Evolutionary conservation across 139 green algal species (phyloP).

Genomic region (Haematococcus lacustris): DNA sequence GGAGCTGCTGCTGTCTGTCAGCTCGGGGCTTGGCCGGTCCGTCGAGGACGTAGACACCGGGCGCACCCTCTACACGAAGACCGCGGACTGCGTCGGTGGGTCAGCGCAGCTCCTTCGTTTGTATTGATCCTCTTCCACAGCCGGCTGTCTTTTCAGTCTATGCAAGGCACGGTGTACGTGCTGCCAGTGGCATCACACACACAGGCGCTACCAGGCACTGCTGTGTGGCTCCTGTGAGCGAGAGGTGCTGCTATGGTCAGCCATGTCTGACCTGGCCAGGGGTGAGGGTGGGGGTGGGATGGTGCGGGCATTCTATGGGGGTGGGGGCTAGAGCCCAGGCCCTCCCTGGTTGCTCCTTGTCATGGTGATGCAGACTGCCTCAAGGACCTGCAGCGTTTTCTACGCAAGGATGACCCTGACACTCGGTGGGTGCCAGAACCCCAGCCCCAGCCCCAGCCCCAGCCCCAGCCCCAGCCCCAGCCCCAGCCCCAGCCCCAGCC

Average conservation of each 20-base stretch:
- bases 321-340: too few relatives aligned
- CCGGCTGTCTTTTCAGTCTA: not conserved
- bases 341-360: too few relatives aligned
- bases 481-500: too few relatives aligned
- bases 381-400: conserved; percentile 82
- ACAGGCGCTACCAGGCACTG: too few relatives aligned
- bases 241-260: too few relatives aligned
- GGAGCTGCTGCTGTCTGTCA: conserved; percentile 73
- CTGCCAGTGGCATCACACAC: too few relatives aligned
- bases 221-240: too few relatives aligned
- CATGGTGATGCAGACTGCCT: conserved; percentile 62
- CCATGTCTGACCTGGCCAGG: too few relatives aligned
- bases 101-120: not conserved
- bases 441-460: too few relatives aligned
- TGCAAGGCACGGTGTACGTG: not conserved
- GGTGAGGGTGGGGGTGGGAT: not conserved
- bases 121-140: not conserved
- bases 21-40: conserved; percentile 56
- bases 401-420: conserved; percentile 75
- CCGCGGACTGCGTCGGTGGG: conserved; percentile 69
- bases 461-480: too few relatives aligned
- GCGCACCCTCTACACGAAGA: conserved; percentile 48
- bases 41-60: conserved; percentile 25
- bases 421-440: too few relatives aligned
- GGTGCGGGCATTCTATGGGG: not conserved